Percentiles rank a stretch among this genome's conserved stretches.
These are phyloP conservation scores for Kokia cookei DNA, from an alignment of 441 rosid species.

Conservation along the genomic window DNA sequence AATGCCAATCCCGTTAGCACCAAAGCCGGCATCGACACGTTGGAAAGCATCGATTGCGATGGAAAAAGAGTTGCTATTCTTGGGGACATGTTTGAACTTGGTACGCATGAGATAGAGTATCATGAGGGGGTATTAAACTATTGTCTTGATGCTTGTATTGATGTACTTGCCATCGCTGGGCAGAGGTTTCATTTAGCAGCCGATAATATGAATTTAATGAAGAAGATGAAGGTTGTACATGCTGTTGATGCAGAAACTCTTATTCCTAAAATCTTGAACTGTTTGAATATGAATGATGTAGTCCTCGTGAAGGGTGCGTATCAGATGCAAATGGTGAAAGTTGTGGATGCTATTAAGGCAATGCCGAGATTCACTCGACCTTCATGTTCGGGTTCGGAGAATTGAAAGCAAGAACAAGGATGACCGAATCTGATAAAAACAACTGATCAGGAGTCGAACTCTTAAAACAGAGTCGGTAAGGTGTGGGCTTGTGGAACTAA, in stretches of 20 bases:
- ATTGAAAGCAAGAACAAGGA: neutral
- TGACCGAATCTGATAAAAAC: neutral
- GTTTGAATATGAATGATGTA: conserved; percentile 13
- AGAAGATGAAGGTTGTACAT: conserved; percentile 8
- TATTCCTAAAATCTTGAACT: conserved; percentile 16
- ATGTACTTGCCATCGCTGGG: conserved; percentile 22
- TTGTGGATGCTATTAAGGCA: conserved; percentile 10
- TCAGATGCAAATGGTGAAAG: conserved; percentile 23
- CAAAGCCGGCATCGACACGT: conserved; percentile 23
- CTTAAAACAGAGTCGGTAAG: neutral
- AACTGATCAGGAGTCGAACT: neutral
- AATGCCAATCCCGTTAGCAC: conserved; percentile 27
- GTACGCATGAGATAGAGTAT: conserved; percentile 9
- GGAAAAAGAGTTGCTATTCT: conserved; percentile 24
- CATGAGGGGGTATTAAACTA: conserved; percentile 12
- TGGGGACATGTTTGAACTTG: conserved; percentile 29
- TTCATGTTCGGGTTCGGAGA: neutral
- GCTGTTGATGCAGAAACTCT: conserved; percentile 13
- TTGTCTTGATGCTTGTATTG: conserved; percentile 7
- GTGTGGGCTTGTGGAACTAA: no score
- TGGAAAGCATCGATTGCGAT: conserved; percentile 16
- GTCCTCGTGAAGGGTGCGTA: conserved; percentile 27
- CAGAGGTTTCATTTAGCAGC: conserved; percentile 15
- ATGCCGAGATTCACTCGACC: neutral
- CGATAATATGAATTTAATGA: neutral